Evolutionary conservation across 352 stramenopile species (phyloP).

Genomic region (Phytophthora meadii): DNA sequence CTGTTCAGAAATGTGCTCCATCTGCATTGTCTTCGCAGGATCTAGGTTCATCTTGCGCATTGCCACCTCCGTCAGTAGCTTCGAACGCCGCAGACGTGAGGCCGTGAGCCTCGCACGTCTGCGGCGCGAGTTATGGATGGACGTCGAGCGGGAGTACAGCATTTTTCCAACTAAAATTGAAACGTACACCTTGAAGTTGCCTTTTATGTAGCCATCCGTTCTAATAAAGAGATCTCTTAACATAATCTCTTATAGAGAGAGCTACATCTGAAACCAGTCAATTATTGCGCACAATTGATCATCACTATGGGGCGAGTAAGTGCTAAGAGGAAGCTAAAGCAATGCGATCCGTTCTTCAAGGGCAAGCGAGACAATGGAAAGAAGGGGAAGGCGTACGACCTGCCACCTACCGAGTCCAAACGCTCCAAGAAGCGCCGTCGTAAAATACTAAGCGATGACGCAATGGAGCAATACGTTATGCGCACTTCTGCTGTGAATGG

Average conservation of each 20-base stretch:
- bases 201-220: slow-evolving; percentile 9
- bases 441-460: slow-evolving; percentile 63
- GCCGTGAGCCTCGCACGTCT: slow-evolving; percentile 57
- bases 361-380: slow-evolving; percentile 76
- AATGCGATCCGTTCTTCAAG: slow-evolving; percentile 90
- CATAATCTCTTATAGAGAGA: slow-evolving; percentile 27
- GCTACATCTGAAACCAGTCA: slow-evolving; percentile 28
- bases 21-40: slow-evolving; percentile 65
- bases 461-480: slow-evolving; percentile 74
- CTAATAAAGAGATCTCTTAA: slow-evolving; percentile 5
- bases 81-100: slow-evolving; percentile 61
- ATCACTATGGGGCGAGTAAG: slow-evolving; percentile 66
- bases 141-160: slow-evolving; percentile 58
- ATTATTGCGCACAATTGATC: slow-evolving; percentile 3
- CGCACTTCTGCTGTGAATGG: slow-evolving; percentile 52
- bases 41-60: slow-evolving; percentile 74
- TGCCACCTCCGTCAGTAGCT: slow-evolving; percentile 62
- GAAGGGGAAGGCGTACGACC: slow-evolving; percentile 73
- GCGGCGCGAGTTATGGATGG: slow-evolving; percentile 50
- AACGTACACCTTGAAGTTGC: slow-evolving; percentile 31
- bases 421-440: slow-evolving; percentile 83
- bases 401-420: slow-evolving; percentile 76
- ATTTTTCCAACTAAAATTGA: slow-evolving; percentile 10
- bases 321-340: slow-evolving; percentile 87
- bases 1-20: slow-evolving; percentile 64